Conservation (phyloP, 202 grass and related monocot genomes). For the Zoysia matrella region DNA sequence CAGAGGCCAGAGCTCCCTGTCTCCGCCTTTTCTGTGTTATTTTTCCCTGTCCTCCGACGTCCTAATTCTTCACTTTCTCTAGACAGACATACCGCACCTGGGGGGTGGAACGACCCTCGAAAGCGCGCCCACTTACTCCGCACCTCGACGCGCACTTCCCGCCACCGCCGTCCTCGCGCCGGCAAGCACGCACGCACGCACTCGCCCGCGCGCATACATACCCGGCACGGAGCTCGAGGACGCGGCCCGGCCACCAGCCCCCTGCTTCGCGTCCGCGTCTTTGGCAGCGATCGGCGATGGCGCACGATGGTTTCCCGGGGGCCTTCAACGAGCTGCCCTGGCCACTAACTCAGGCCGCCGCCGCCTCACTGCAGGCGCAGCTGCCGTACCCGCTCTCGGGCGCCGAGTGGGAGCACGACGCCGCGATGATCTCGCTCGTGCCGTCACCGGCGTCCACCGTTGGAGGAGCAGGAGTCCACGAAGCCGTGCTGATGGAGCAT, state of each 20-base stretch:
- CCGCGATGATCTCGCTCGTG: slow-evolving; percentile 54
- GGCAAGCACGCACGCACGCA: neutral
- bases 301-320: slow-evolving; percentile 28
- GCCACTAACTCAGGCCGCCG: neutral
- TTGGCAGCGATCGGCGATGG: slow-evolving; percentile 2
- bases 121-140: slow-evolving; percentile 32
- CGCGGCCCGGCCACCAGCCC: neutral
- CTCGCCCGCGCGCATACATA: neutral
- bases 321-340: slow-evolving; percentile 6
- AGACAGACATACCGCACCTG: slow-evolving; percentile 28
- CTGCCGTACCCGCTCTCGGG: neutral
- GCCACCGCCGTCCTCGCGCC: slow-evolving; percentile 37
- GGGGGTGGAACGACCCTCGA: slow-evolving; percentile 1
- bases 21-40: no score
- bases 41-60: no score
- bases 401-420: neutral
- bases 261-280: neutral
- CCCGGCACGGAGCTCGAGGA: neutral
- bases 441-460: slow-evolving; percentile 18
- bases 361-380: neutral
- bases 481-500: slow-evolving; percentile 49
- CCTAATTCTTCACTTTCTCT: neutral
- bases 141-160: slow-evolving; percentile 37
- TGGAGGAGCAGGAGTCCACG: neutral
- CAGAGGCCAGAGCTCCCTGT: no score